Base-by-base conservation (phyloP, 805 yeast genomes). In the Kregervanrija pseudodelftensis region DNA sequence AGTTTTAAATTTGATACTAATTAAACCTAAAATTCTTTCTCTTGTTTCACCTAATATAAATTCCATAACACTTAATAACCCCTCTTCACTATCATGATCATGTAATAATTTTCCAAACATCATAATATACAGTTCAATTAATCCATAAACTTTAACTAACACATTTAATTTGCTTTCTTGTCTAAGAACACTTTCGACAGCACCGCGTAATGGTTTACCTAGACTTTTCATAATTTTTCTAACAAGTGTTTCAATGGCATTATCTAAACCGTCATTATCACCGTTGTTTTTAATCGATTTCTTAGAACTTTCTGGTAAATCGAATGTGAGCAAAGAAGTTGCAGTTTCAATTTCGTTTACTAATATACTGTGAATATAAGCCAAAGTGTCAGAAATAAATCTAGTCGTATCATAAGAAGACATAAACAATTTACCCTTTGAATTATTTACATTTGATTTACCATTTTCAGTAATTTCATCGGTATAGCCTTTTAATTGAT, bases 321-420 rank as follows among this genome's bases (percentile, higher is more conserved):
- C 65, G 36, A 63, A 57, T 39, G 73, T 72, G 44, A 91, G 80
- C 41, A 91, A 64, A 14, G 80, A 72, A 8, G 72, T 72, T 5
- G 91, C 72, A 30, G 82, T 71, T 57, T 93, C 99, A 36, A 80
- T 73, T 61, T 93, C 99, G 63, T 87, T 86, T 4, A 89, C 95
- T 30, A 89, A 80, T 4, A 86, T 73, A 1, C 90, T 77, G 59
- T 93, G 97, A 2, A 89, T 73, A 68, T 85, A 85, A 0, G 98
- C 98, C 34, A 93, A 66, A 31, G 93, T 72, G 59, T 89, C 96
- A 22, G 97, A 95, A 13, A 87, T 69, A 51, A 81, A 90, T 44
- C 96, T 70, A 22, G 80, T 69, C 1, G 96, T 85, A 59, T 91
- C 96, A 59, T 84, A 84, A 0, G 85, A 82, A 8, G 82, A 76